Evolutionary conservation across 441 rosid species (phyloP), one percentile per base, ranked within the genome.

Genomic region (Bruguiera hainesii): DNA sequence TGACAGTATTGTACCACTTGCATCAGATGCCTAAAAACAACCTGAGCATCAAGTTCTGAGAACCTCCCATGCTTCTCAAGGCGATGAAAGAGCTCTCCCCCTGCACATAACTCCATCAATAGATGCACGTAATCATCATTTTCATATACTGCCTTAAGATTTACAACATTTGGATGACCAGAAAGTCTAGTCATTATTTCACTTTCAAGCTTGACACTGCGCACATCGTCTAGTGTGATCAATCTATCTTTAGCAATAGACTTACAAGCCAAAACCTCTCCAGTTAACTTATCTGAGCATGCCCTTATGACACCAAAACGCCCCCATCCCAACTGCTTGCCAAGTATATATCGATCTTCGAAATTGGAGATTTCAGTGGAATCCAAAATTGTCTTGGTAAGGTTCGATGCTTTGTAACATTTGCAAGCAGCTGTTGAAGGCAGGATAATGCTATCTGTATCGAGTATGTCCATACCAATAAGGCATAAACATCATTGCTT

Each of bases 61-160:
- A 82, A 86, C 72, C 80, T 84, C 58, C 93, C 91, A 20, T 76
- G 83, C 64, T 86, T 86, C 73, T 87, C 89, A 5, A 87, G 84
- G 59, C 79, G 78, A 67, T 86, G 84, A 74, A 86, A 85, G 67
- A 87, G 88, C 77, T 86, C 90, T 23, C 96, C 93, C 6, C 93
- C 93, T 6, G 87, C 84, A 7, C 93, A 87, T 25, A 89, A 74
- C 52, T 87, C 96, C 91, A 87, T 87, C 76, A 87, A 77, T 53
- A 87, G 76, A 73, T 87, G 93, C 61, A 89, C 93, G 1, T 15
- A 84, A 60, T 83, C 89, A 68, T 82, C 85, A 61, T 87, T 93
- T 82, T 89, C 96, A 37, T 84, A 89, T 28, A 87, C 91, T 9
- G 88, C 96, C 64, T 82, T 82, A 67, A 89, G 89, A 63, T 82